Base-by-base conservation (phyloP, 805 yeast species). In the Kodamaea sagamina region DNA sequence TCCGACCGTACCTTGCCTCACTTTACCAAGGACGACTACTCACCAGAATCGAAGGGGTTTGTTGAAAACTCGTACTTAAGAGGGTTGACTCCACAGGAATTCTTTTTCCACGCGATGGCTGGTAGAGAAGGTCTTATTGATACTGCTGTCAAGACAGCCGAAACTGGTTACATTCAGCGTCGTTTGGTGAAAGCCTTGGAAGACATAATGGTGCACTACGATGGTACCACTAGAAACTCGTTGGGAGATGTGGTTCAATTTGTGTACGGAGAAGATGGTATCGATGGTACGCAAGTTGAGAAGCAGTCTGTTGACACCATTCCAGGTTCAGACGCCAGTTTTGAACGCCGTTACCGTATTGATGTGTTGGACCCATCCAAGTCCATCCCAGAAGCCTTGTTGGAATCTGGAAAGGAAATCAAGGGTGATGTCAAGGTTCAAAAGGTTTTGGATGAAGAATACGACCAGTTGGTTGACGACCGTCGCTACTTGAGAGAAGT, bases 61-160 rank as follows among this genome's bases (percentile, higher is more conserved):
- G 96, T 93, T 47, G 97, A 95, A 67, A 93, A 93, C 63, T 93
- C 99, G 10, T 93, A 93, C 62, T 76, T 92, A 62, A 83, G 98
- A 74, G 99, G 99, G 28, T 77, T 93, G 59, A 90, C 99, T 4
- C 99, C 99, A 25, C 98, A 93, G 67, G 99, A 93, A 67, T 93
- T 93, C 67, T 90, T 93, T 65, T 93, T 93, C 84, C 99, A 93
- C 65, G 97, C 98, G 41, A 93, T 93, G 97, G 98, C 99, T 61
- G 99, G 99, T 75, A 89, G 99, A 79, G 99, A 93, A 74, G 99
- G 99, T 77, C 77, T 93, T 63, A 95, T 93, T 64, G 99, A 93
- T 78, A 93, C 99, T 43, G 99, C 99, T 11, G 99, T 93, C 38
- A 93, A 93, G 67, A 93, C 99, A 32, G 98, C 99, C 2, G 98